Conservation (phyloP, 2,329 filamentous ascomycete genomes). For the Botryotinia calthae region DNA sequence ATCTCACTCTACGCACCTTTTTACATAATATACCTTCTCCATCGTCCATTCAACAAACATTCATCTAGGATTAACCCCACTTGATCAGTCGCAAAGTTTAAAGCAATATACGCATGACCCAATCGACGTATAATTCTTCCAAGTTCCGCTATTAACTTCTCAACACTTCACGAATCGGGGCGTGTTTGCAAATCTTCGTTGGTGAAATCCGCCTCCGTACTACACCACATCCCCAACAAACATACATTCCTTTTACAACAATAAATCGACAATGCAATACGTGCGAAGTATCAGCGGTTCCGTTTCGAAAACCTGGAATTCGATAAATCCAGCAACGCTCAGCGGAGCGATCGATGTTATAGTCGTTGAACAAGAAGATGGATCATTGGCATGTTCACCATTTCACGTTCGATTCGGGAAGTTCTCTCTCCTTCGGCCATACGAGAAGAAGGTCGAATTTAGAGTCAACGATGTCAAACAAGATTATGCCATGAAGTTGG, state of each 20-base stretch:
- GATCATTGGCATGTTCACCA: slow-evolving; percentile 82
- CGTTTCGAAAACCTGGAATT: slow-evolving; percentile 98
- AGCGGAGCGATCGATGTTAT: slow-evolving; percentile 99
- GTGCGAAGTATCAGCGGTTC: slow-evolving; percentile 92
- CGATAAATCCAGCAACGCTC: slow-evolving; percentile 95
- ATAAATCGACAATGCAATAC: slow-evolving; percentile 77
- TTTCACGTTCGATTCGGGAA: slow-evolving; percentile 99
- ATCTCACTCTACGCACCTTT: background rate
- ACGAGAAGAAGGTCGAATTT: slow-evolving; percentile 99
- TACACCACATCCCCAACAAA: slow-evolving; percentile 11
- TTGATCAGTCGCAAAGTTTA: slow-evolving; percentile 5
- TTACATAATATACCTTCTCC: slow-evolving; percentile 13
- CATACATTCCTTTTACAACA: background rate
- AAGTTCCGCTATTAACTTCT: slow-evolving; percentile 4
- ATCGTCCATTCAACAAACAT: slow-evolving; percentile 8
- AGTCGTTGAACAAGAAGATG: slow-evolving; percentile 94
- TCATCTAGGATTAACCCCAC: slow-evolving; percentile 1
- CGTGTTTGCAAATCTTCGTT: slow-evolving; percentile 1
- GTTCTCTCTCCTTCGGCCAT: slow-evolving; percentile 91
- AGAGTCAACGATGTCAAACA: slow-evolving; percentile 89
- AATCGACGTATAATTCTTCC: slow-evolving; percentile 1
- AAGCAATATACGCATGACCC: slow-evolving; percentile 9
- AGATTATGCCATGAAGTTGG: slow-evolving; percentile 96
- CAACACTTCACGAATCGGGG: background rate
- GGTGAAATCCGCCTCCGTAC: slow-evolving; percentile 15